A percentile compares a stretch with the other conserved stretches of the same genome.
Evolutionary conservation across 768 basidiomycete genomes (phyloP).

Genomic region (Leccinum broughii): DNA sequence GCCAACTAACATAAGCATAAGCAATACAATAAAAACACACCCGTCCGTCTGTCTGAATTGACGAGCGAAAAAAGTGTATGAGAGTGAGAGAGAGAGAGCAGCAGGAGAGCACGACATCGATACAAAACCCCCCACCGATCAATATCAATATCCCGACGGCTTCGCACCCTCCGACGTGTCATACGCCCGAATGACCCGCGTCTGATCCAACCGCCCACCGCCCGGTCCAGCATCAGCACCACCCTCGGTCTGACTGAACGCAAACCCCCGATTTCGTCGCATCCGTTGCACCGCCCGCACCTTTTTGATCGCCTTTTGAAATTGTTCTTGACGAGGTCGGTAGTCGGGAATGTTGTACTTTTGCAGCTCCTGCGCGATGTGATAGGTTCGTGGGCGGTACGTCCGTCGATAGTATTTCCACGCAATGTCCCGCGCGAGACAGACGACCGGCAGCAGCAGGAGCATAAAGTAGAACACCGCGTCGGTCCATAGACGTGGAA

Average conservation of each 20-base stretch:
- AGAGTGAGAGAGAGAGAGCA: background rate
- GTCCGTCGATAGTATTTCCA: slow-evolving; percentile 99
- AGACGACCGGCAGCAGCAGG: slow-evolving; percentile 79
- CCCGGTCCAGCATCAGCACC: slow-evolving; percentile 33
- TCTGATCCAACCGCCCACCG: slow-evolving; percentile 69
- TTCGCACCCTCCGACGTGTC: slow-evolving; percentile 77
- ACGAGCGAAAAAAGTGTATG: background rate
- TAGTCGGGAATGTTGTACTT: slow-evolving; percentile 98
- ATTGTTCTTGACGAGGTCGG: slow-evolving; percentile 97
- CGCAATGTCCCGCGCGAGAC: slow-evolving; percentile 82
- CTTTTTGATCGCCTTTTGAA: slow-evolving; percentile 99
- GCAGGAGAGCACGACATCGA: background rate
- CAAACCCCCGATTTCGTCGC: slow-evolving; percentile 95
- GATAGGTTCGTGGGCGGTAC: slow-evolving; percentile 90
- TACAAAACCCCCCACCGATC: slow-evolving; percentile 11
- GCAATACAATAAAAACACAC: background rate
- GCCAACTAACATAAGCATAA: slow-evolving; percentile 5
- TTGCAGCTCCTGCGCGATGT: slow-evolving; percentile 98
- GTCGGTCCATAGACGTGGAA: slow-evolving; percentile 87
- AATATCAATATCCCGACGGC: slow-evolving; percentile 78
- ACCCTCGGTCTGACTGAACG: slow-evolving; percentile 96
- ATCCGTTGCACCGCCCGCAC: slow-evolving; percentile 98
- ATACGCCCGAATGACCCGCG: slow-evolving; percentile 80
- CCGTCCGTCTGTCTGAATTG: background rate
- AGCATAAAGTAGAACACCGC: slow-evolving; percentile 89